Base-by-base conservation (phyloP, 2,329 filamentous ascomycete species). In the Penicillium concentricum region DNA sequence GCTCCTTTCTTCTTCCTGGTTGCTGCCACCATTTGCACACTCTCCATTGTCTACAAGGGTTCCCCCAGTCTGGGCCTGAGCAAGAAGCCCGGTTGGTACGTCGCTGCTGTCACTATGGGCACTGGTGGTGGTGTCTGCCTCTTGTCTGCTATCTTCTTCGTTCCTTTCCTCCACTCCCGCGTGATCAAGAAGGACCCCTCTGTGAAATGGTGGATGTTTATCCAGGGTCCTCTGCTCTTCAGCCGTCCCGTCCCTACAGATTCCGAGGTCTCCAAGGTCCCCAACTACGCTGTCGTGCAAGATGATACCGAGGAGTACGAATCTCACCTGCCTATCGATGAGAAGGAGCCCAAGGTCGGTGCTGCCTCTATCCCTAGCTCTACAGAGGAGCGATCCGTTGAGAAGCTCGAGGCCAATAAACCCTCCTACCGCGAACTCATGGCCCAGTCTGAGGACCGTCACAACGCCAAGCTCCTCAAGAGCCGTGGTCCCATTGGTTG, bases 31-130 rank as follows among this genome's bases (percentile, higher is more conserved):
- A 76, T 92, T 67, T 90, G 88, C 76, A 89, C 88, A 0, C 80
- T 92, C 5, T 90, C 87, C 42, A 86, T 92, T 66, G 88, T 92
- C 64, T 91, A 90, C 82, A 91, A 92, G 81, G 89, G 89, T 32
- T 90, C 88, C 10, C 88, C 89, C 24, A 86, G 79, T 57, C 81
- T 90, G 30, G 81, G 82, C 22, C 78, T 90, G 28, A 79, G 77
- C 77, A 84, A 87, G 57, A 72, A 73, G 65, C 86, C 88, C 2
- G 73, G 74, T 9, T 86, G 83, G 82, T 91, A 84, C 68, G 84
- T 91, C 59, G 87, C 81, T 12, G 76, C 82, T 15, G 87, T 91
- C 59, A 87, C 85, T 18, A 68, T 91, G 58, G 87, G 88, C 39
- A 80, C 79, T 35, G 88, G 87, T 59, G 78, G 74, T 45, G 87